Base-by-base conservation (phyloP, 805 yeast genomes). In the Kodamaea sagamina region DNA sequence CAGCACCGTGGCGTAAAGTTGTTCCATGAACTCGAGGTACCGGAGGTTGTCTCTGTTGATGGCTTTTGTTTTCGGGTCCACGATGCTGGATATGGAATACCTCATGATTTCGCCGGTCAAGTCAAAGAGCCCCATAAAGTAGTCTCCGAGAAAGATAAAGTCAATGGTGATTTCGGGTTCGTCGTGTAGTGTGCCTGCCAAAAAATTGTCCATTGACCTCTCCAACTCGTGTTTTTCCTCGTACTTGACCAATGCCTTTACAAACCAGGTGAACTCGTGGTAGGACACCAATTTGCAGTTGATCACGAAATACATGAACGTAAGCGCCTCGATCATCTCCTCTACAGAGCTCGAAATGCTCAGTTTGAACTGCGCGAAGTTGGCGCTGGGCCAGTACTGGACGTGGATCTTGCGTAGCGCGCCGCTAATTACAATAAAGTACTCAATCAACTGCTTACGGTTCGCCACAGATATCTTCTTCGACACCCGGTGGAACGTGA, bases 21-120 rank as follows among this genome's bases (percentile, higher is more conserved):
- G 32, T 32, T 56, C 52, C 53, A 57, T 45, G 24, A 53, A 53
- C 25, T 42, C 39, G 18, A 55, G 47, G 22, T 55, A 48, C 22
- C 29, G 22, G 36, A 50, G 35, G 4, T 44, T 44, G 8, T 43
- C 44, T 11, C 39, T 39, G 36, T 43, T 43, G 13, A 55, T 36
- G 26, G 42, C 35, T 4, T 47, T 45, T 15, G 51, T 48, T 11
- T 39, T 26, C 15, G 42, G 42, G 12, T 24, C 43, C 35, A 42
- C 47, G 48, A 60, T 46, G 39, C 64, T 55, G n/a, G 58, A 44
- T 12, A 70, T 65, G 9, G 70, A 59, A 41, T 60, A 64, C 22
- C 72, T 46, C 74, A 70, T 69, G 10, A 70, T 55, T 41, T 70
- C 75, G 1, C 75, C 75, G 0, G 74, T 67, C 37, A 67, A 44